Conservation (phyloP, 768 basidiomycete genomes). For the Lepiota venenata region DNA sequence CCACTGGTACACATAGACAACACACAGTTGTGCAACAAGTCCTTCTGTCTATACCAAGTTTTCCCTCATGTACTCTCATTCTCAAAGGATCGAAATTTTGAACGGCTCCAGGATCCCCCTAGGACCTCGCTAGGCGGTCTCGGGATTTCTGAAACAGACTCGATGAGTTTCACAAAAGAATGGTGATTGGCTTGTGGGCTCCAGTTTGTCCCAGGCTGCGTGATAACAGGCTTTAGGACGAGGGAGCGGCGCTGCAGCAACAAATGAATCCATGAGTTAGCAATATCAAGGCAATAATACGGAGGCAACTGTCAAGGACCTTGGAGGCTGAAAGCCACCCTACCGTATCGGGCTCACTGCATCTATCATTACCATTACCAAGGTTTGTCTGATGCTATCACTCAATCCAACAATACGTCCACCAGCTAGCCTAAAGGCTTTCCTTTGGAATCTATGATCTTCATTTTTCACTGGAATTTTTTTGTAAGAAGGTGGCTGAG, state of each 20-base stretch:
- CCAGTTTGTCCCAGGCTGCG: not conserved
- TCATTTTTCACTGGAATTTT: not conserved
- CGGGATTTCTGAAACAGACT: not conserved
- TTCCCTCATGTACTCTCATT: not conserved
- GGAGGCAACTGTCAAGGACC: not conserved
- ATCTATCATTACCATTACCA: not conserved
- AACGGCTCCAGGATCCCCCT: not conserved
- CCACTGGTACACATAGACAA: no score
- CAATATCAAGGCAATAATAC: not conserved
- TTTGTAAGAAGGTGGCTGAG: no score
- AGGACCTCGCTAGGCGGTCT: not conserved
- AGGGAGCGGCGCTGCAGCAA: not conserved
- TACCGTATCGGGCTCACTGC: slow-evolving; percentile 5
- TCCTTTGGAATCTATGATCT: not conserved
- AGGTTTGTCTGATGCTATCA: not conserved
- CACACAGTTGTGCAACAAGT: no score
- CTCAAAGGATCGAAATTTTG: not conserved
- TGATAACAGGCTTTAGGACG: not conserved
- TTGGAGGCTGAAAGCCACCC: no score
- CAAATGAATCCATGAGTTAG: not conserved
- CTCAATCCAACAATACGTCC: no score
- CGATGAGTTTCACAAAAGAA: slow-evolving; percentile 2
- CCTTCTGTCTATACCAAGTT: not conserved
- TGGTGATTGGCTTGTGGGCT: not conserved
- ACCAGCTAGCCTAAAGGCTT: not conserved